Conservation (phyloP, 2,329 filamentous ascomycete species). For the Colletotrichum tropicale region DNA sequence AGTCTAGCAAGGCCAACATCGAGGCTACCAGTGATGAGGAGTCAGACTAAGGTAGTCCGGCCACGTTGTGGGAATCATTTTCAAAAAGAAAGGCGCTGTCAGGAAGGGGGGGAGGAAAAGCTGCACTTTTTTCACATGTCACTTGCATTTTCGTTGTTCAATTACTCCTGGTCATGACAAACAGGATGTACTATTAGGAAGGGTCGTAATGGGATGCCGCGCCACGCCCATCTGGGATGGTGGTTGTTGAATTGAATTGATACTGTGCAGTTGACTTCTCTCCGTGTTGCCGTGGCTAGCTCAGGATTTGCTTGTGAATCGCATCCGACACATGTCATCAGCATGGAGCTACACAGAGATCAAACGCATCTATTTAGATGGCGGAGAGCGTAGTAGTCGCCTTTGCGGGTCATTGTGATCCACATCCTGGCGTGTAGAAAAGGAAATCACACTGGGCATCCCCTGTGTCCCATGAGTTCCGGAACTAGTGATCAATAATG, state of each 20-base stretch:
- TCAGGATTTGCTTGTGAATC: background rate
- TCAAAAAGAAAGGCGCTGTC: background rate
- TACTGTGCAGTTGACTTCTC: background rate
- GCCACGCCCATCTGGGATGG: background rate
- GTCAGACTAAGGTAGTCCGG: conserved; percentile 34
- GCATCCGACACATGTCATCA: background rate
- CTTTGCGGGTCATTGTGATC: background rate
- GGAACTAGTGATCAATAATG: background rate
- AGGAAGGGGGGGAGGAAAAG: background rate
- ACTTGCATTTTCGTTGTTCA: background rate
- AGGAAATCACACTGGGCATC: background rate
- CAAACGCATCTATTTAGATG: background rate
- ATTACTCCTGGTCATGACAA: background rate
- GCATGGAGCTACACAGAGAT: background rate
- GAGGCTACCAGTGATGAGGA: conserved; percentile 69
- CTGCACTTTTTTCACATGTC: background rate
- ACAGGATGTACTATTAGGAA: background rate
- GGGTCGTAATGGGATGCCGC: background rate
- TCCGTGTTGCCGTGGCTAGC: background rate
- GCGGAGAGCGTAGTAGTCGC: background rate
- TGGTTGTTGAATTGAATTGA: background rate
- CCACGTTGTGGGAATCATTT: background rate
- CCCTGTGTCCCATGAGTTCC: background rate
- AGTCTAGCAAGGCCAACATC: conserved; percentile 60
- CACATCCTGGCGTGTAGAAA: background rate